phyloP scores from a whole-genome alignment of 148 eudicot genomes.

The Nepenthes mirabilis region DNA sequence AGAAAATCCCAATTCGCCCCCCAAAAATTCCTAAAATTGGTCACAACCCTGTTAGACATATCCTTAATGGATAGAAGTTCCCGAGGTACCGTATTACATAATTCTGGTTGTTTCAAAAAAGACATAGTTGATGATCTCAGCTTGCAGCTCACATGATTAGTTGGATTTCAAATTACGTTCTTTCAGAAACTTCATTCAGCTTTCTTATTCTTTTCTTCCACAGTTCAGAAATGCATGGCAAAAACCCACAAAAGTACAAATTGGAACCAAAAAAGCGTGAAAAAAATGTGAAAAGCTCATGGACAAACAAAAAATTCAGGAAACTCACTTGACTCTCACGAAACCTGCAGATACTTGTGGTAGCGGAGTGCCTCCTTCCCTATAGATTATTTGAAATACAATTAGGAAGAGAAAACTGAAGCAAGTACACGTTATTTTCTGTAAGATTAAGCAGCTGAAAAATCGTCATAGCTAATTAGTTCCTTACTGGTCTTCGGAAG shows the following conservation, averaged over 20 bases:
- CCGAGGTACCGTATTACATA: too few relatives aligned
- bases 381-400: slow-evolving; percentile 15
- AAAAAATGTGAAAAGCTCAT: neutral
- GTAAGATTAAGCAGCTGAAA: neutral
- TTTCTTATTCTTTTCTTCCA: too few relatives aligned
- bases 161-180: neutral
- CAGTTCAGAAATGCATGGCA: too few relatives aligned
- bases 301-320: neutral
- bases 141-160: too few relatives aligned
- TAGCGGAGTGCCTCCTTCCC: slow-evolving; percentile 60
- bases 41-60: too few relatives aligned
- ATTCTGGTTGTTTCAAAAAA: too few relatives aligned
- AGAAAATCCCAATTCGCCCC: too few relatives aligned
- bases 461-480: neutral
- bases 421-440: neutral
- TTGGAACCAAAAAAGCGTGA: neutral
- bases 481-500: slow-evolving; percentile 64
- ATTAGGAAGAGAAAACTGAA: slow-evolving; percentile 3
- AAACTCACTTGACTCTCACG: slow-evolving; percentile 78
- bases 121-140: too few relatives aligned
- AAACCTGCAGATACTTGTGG: slow-evolving; percentile 66
- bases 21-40: too few relatives aligned
- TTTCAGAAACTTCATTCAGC: neutral
- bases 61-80: too few relatives aligned
- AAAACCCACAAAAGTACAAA: neutral